Conservation (phyloP, 371 early-diverging fungal genomes). For the Rhizomucor pusillus region DNA sequence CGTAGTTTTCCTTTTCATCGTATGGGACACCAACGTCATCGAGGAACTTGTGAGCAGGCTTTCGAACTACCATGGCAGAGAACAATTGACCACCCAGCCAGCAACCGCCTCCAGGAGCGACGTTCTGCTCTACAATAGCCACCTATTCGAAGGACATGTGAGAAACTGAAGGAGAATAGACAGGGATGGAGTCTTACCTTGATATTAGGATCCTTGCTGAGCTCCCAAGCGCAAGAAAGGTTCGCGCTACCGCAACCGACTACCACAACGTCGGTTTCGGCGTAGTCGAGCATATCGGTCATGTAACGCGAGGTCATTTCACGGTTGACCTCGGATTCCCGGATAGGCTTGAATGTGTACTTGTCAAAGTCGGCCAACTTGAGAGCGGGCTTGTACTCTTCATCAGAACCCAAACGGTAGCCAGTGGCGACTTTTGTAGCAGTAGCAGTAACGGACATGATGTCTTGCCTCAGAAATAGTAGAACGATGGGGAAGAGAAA, state of each 20-base stretch:
- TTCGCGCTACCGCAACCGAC: constrained; percentile 67
- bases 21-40: constrained; percentile 67
- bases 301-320: constrained; percentile 74
- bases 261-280: constrained; percentile 73
- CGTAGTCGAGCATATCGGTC: constrained; percentile 60
- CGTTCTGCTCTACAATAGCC: constrained; percentile 65
- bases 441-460: constrained; percentile 25
- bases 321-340: constrained; percentile 68
- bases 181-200: constrained; percentile 9
- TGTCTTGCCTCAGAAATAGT: background rate
- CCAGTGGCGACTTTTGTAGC: constrained; percentile 18
- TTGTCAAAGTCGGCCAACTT: constrained; percentile 26
- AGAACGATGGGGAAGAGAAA: background rate
- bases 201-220: constrained; percentile 62
- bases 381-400: constrained; percentile 18
- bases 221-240: constrained; percentile 66
- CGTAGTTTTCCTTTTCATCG: constrained; percentile 73
- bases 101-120: constrained; percentile 71
- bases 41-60: constrained; percentile 67
- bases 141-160: constrained; percentile 45
- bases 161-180: too few relatives aligned
- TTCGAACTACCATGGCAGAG: constrained; percentile 68
- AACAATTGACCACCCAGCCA: constrained; percentile 81
- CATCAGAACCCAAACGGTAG: constrained; percentile 36
- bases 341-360: constrained; percentile 58